phyloP scores from a whole-genome alignment of 192 early-diverging fungal species.

The Chytriomyces sp. region DNA sequence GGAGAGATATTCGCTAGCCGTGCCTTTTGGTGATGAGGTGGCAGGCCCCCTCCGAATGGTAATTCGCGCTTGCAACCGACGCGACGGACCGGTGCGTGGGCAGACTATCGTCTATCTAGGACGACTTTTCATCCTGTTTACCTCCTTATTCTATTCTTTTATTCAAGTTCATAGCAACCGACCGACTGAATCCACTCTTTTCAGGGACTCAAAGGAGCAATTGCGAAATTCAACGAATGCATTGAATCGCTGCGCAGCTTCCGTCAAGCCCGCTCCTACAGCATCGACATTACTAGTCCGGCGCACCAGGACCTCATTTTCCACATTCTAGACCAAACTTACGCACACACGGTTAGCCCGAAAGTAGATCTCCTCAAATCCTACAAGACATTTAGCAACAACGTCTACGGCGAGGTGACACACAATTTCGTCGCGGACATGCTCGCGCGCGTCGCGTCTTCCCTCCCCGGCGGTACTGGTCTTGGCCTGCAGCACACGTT shows the following conservation, averaged over 20 bases:
- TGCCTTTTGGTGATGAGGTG: conserved; percentile 62
- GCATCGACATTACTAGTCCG: no score
- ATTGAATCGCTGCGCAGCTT: conserved; percentile 40
- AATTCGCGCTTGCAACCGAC: conserved; percentile 75
- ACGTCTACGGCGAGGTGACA: conserved; percentile 96
- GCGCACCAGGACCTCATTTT: conserved; percentile 81
- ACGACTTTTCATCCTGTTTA: no score
- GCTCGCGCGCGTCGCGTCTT: conserved; percentile 48
- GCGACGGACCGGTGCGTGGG: conserved; percentile 55
- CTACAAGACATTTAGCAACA: conserved; percentile 88
- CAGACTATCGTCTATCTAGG: no score
- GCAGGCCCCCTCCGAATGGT: conserved; percentile 74
- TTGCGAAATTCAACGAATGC: conserved; percentile 71
- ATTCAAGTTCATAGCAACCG: no score
- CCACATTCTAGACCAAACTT: conserved; percentile 86
- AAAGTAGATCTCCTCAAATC: conserved; percentile 70
- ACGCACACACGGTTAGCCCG: conserved; percentile 84
- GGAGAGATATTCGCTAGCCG: no score
- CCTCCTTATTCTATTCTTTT: no score
- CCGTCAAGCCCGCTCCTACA: conserved; percentile 48
- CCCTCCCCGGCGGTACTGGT: conserved; percentile 42
- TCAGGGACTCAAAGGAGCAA: conserved; percentile 71
- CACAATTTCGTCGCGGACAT: conserved; percentile 81
- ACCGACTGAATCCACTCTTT: no score
- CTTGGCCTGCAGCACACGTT: conserved; percentile 73